Conservation (phyloP, 495 filamentous ascomycete species). For the Sporormia fimetaria region DNA sequence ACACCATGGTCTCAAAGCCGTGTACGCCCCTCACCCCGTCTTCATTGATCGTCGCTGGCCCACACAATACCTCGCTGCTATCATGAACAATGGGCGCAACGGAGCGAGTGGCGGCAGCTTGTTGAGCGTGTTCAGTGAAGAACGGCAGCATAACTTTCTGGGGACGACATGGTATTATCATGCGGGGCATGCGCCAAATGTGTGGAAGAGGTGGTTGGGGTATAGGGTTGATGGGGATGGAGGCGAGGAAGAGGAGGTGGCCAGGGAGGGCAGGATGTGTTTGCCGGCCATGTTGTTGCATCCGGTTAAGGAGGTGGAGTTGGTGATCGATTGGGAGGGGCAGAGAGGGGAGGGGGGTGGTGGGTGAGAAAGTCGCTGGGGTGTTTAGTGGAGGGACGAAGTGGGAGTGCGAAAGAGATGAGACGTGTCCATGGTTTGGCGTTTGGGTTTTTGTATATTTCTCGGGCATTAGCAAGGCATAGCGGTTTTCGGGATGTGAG, state of each 20-base stretch:
- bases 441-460: neutral
- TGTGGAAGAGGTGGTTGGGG: slow-evolving; percentile 84
- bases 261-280: slow-evolving; percentile 43
- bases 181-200: slow-evolving; percentile 65
- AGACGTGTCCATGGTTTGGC: neutral
- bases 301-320: slow-evolving; percentile 75
- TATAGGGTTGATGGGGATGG: slow-evolving; percentile 75
- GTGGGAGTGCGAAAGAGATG: neutral
- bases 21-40: slow-evolving; percentile 83
- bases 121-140: slow-evolving; percentile 61
- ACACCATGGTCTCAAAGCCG: slow-evolving; percentile 91
- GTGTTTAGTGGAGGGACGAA: neutral
- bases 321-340: slow-evolving; percentile 53
- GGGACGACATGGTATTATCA: slow-evolving; percentile 95
- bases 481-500: too few relatives aligned
- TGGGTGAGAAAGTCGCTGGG: neutral
- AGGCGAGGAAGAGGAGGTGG: slow-evolving; percentile 69
- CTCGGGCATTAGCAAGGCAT: too few relatives aligned
- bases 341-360: slow-evolving; percentile 3
- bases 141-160: slow-evolving; percentile 78
- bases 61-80: slow-evolving; percentile 58
- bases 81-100: slow-evolving; percentile 77
- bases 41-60: slow-evolving; percentile 91
- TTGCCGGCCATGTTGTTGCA: slow-evolving; percentile 55
- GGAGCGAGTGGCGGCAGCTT: slow-evolving; percentile 64